These are phyloP conservation scores for Saccharomycopsis sp. DNA, from an alignment of 805 yeast genomes.

Conservation along the genomic window DNA sequence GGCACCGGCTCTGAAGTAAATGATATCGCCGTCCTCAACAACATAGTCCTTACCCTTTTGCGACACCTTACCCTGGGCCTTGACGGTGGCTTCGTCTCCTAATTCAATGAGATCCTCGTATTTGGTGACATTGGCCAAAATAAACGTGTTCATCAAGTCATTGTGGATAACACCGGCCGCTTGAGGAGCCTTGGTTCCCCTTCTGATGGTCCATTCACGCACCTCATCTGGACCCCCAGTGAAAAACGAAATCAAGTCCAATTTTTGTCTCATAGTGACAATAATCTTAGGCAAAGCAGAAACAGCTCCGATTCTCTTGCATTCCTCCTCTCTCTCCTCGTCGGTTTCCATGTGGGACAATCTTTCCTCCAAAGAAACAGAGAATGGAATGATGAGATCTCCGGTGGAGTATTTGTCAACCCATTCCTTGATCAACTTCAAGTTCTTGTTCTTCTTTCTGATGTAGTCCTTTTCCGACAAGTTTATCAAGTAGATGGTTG, in stretches of 20 bases:
- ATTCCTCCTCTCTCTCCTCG: slow-evolving; percentile 72
- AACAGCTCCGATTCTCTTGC: slow-evolving; percentile 62
- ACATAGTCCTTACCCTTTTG: slow-evolving; percentile 93
- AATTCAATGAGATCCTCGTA: slow-evolving; percentile 70
- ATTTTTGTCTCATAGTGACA: slow-evolving; percentile 76
- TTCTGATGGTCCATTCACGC: slow-evolving; percentile 95
- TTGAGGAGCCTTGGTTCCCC: slow-evolving; percentile 91
- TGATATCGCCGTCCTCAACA: slow-evolving; percentile 87
- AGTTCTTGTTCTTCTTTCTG: slow-evolving; percentile 82
- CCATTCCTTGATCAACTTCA: slow-evolving; percentile 83
- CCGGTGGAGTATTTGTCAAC: slow-evolving; percentile 82
- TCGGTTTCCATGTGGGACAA: slow-evolving; percentile 82
- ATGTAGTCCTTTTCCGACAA: slow-evolving; percentile 82
- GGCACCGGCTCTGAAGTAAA: slow-evolving; percentile 67
- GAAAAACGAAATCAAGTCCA: slow-evolving; percentile 87
- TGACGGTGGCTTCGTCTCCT: slow-evolving; percentile 76
- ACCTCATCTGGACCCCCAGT: slow-evolving; percentile 96
- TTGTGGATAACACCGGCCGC: slow-evolving; percentile 98
- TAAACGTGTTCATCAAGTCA: slow-evolving; percentile 90
- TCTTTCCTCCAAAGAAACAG: slow-evolving; percentile 88
- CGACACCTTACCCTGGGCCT: slow-evolving; percentile 81
- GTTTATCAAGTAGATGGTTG: slow-evolving; percentile 87
- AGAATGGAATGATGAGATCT: slow-evolving; percentile 84
- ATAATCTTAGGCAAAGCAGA: slow-evolving; percentile 85
- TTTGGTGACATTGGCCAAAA: slow-evolving; percentile 88